Evolutionary conservation across 2,329 filamentous ascomycete species (phyloP).

Genomic region (Diplodia mutila): DNA sequence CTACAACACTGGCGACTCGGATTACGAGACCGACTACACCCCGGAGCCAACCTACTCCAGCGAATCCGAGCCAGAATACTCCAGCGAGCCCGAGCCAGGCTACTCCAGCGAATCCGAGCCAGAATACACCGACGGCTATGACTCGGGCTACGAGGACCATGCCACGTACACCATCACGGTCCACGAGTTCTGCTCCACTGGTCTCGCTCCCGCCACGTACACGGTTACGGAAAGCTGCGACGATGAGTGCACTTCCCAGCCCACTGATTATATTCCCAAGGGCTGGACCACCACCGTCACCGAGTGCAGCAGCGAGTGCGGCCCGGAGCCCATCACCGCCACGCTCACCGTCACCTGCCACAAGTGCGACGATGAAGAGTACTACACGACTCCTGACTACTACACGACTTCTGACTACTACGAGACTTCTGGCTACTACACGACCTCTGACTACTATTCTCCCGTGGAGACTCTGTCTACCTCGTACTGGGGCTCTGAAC

Average conservation of each 20-base stretch:
- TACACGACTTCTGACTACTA: not conserved
- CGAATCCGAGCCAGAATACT: not conserved
- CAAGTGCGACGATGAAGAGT: not conserved
- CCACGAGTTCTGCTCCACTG: conserved; percentile 13
- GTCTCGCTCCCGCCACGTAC: not conserved
- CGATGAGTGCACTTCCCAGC: not conserved
- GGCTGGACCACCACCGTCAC: conserved; percentile 3
- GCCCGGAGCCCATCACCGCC: not conserved
- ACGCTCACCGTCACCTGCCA: conserved; percentile 11
- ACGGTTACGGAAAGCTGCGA: conserved; percentile 7
- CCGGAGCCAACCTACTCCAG: too few species aligned
- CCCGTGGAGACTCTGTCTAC: not conserved
- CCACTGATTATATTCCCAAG: not conserved
- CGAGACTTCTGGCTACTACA: not conserved
- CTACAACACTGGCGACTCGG: not conserved
- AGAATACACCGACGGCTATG: not conserved
- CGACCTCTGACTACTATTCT: not conserved
- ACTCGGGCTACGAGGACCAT: not conserved
- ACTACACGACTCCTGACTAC: not conserved
- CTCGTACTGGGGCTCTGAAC: not conserved
- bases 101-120: too few species aligned
- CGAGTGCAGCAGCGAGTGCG: not conserved
- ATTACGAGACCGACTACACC: too few species aligned
- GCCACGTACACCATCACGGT: conserved; percentile 10
- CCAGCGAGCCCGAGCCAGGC: too few species aligned